These are phyloP conservation scores for Pneumocystis canis DNA, from an alignment of 1,139 yeast species.

Conservation along the genomic window DNA sequence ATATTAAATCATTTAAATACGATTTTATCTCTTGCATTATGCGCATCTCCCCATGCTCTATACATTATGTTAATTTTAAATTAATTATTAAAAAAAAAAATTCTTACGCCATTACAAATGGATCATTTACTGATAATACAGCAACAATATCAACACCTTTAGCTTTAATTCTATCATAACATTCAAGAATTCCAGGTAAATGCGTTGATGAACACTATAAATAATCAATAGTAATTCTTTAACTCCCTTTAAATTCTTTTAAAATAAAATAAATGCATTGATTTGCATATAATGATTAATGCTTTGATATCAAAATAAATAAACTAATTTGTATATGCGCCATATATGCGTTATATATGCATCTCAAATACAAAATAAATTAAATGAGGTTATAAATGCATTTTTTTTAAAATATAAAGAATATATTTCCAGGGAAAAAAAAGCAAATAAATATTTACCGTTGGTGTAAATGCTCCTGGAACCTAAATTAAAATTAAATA, in stretches of 20 bases:
- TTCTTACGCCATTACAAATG: constrained; percentile 43
- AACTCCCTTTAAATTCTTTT: too few species aligned
- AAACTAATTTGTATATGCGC: too few species aligned
- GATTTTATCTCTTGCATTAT: constrained; percentile 21
- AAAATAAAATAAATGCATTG: too few species aligned
- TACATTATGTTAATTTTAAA: neutral
- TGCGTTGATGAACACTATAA: constrained; percentile 52
- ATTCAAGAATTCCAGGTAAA: constrained; percentile 56
- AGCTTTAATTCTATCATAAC: constrained; percentile 38
- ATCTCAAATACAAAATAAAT: too few species aligned
- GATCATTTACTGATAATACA: constrained; percentile 65
- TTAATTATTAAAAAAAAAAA: too few species aligned
- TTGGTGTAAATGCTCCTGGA: neutral
- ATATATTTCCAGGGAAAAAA: too few species aligned
- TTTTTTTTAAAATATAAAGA: too few species aligned
- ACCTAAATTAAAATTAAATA: neutral
- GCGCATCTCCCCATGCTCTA: constrained; percentile 32
- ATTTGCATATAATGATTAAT: too few species aligned
- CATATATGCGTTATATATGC: neutral
- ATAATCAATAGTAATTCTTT: too few species aligned
- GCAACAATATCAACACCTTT: constrained; percentile 62
- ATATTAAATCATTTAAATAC: constrained; percentile 19
- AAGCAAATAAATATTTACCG: too few species aligned
- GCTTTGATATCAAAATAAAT: too few species aligned
- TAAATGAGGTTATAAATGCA: too few species aligned